Conservation (phyloP, 2,329 filamentous ascomycete genomes). For the Hortaea werneckii region DNA sequence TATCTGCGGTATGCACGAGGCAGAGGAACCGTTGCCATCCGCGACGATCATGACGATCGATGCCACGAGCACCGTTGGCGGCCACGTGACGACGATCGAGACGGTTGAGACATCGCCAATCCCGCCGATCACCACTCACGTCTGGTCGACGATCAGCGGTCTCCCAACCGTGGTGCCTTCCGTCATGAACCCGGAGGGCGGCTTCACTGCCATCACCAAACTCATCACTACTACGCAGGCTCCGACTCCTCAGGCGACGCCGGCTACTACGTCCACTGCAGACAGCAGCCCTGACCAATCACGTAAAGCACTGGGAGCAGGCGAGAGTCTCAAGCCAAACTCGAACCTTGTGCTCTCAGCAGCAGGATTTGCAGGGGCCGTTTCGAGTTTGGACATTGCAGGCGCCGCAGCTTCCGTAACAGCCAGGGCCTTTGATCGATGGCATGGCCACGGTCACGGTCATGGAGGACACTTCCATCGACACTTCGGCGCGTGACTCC, state of each 20-base stretch:
- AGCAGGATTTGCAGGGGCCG: too few species aligned
- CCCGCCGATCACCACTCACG: not conserved
- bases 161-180: not conserved
- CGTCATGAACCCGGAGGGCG: not conserved
- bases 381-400: too few species aligned
- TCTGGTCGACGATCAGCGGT: not conserved
- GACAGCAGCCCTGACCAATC: not conserved
- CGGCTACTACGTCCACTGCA: not conserved
- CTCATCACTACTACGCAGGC: not conserved
- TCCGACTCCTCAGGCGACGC: not conserved
- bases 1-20: slow-evolving; percentile 13
- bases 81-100: not conserved
- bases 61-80: slow-evolving; percentile 1
- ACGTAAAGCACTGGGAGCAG: not conserved
- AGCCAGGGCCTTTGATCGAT: too few species aligned
- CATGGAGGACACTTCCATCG: too few species aligned
- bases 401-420: too few species aligned
- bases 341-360: too few species aligned
- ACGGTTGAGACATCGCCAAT: not conserved
- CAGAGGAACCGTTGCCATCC: not conserved
- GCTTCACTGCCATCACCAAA: not conserved
- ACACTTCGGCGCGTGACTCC: too few species aligned
- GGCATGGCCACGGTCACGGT: too few species aligned
- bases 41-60: slow-evolving; percentile 1
- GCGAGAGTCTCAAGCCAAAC: not conserved